Conservation (phyloP, 306 rosid species). For the Crataegus laevigata region DNA sequence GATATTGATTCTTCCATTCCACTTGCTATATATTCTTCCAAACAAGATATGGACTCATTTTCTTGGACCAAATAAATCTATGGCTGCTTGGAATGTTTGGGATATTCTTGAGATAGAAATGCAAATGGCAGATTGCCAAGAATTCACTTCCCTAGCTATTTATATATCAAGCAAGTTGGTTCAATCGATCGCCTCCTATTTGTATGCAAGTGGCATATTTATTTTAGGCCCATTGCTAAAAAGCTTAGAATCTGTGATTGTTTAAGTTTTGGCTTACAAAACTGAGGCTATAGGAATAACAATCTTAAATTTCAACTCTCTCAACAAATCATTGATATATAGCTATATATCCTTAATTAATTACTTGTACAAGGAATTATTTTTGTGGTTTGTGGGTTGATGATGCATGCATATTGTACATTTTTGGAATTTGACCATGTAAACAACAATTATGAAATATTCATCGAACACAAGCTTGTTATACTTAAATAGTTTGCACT, state of each 20-base stretch:
- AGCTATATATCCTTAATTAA: background rate
- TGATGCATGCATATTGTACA: background rate
- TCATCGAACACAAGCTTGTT: background rate
- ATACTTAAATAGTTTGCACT: background rate
- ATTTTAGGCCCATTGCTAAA: background rate
- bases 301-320: background rate
- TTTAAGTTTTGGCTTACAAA: background rate
- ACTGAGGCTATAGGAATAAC: background rate
- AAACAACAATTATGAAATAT: background rate
- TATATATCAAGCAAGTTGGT: conserved; percentile 9
- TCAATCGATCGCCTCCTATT: background rate
- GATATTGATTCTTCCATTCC: conserved; percentile 34
- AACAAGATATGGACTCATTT: conserved; percentile 13
- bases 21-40: conserved; percentile 28
- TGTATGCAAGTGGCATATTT: conserved; percentile 9
- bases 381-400: background rate
- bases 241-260: background rate
- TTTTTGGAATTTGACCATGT: background rate
- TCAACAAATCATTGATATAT: background rate
- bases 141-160: conserved; percentile 2
- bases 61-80: conserved; percentile 5
- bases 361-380: background rate
- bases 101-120: conserved; percentile 26
- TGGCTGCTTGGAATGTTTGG: conserved; percentile 7
- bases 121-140: conserved; percentile 19